Percentiles rank a stretch among this genome's conserved stretches.
These are phyloP conservation scores for Fusarium dimerum DNA, from an alignment of 2,329 filamentous ascomycete genomes.

Conservation along the genomic window DNA sequence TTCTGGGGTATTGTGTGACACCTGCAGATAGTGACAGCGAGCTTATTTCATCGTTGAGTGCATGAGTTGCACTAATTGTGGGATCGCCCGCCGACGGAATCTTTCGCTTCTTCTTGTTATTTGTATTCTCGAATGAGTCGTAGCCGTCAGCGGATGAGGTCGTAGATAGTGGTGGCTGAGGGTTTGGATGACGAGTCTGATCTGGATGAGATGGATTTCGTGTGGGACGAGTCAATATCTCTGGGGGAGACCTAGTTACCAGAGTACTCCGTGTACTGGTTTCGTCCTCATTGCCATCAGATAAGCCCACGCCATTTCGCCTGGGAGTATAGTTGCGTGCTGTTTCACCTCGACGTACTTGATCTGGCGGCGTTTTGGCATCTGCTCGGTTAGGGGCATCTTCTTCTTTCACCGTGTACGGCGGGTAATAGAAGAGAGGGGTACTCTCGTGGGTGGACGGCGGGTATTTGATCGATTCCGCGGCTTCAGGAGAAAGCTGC, in stretches of 20 bases:
- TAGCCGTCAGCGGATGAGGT: slow-evolving; percentile 81
- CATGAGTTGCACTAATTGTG: slow-evolving; percentile 46
- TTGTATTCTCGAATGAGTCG: slow-evolving; percentile 96
- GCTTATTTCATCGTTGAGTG: slow-evolving; percentile 43
- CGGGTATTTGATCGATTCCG: slow-evolving; percentile 80
- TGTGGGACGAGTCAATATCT: slow-evolving; percentile 44
- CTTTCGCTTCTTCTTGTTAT: slow-evolving; percentile 99
- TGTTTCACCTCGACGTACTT: slow-evolving; percentile 24
- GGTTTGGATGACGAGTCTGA: slow-evolving; percentile 46
- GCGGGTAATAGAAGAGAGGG: slow-evolving; percentile 67
- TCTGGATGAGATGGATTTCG: slow-evolving; percentile 47
- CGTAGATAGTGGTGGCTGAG: slow-evolving; percentile 65
- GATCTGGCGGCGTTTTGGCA: slow-evolving; percentile 23
- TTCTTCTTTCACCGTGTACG: slow-evolving; percentile 57
- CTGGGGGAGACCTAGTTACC: slow-evolving; percentile 49
- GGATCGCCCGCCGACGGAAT: slow-evolving; percentile 85
- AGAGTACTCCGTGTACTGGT: slow-evolving; percentile 38
- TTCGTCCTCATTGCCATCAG: slow-evolving; percentile 65
- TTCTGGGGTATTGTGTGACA: slow-evolving; percentile 19
- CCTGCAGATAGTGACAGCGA: slow-evolving; percentile 28
- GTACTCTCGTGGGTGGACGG: slow-evolving; percentile 69
- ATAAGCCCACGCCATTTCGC: slow-evolving; percentile 45
- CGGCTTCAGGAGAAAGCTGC: slow-evolving; percentile 81
- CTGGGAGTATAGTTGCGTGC: slow-evolving; percentile 28
- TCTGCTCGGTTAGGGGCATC: slow-evolving; percentile 18